Base-by-base conservation (phyloP, 1,139 yeast species). In the Sugiyamaella novakii region DNA sequence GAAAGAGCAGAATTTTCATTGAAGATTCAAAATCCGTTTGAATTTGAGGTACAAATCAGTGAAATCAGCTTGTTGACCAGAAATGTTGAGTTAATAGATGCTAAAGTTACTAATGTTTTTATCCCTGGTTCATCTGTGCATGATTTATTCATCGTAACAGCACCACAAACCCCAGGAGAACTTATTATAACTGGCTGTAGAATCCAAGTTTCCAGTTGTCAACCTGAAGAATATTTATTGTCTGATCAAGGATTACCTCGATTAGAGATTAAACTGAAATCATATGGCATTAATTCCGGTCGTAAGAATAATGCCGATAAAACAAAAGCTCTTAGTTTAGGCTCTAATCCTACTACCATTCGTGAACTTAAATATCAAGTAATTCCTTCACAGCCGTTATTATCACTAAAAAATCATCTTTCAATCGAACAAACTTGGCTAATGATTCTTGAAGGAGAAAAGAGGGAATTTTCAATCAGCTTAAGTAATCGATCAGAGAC, bases 391-490 rank as follows among this genome's bases (percentile, higher is more conserved):
- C 91, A 87, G 59, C 95, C 95, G 0, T 68, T 75, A 6, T 68
- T 87, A 42, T 74, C 80, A 1, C 64, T 84, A 5, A 69, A 78
- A 1, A 74, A 77, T 36, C 43, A 39, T 12, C 68, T 79, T 5
- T 77, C 81, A 62, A 72, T 85, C 5, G 75, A 78, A 28, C 83
- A 82, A 59, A 81, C 82, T 2, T 83, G 87, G 81, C 61, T 84
- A 3, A 83, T 87, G 88, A 65, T 87, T n/a, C 66, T 87, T 18
- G 95, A 87, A 61, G 96, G 96, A 4, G 95, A 88, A 57, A 70
- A 71, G 44, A 74, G 73, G 47, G 59, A 66, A 3, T 79, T 86
- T 50, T 68, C 75, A 0, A 67, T 87, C 2, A 65, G 70, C 1
- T 67, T 87, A 42, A 75, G 78, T 37, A 87, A 87, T 61, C 74